Evolutionary conservation across 2,329 filamentous ascomycete genomes (phyloP), one percentile per base, ranked within the genome.

Genomic region (Blumeriella jaapii): DNA sequence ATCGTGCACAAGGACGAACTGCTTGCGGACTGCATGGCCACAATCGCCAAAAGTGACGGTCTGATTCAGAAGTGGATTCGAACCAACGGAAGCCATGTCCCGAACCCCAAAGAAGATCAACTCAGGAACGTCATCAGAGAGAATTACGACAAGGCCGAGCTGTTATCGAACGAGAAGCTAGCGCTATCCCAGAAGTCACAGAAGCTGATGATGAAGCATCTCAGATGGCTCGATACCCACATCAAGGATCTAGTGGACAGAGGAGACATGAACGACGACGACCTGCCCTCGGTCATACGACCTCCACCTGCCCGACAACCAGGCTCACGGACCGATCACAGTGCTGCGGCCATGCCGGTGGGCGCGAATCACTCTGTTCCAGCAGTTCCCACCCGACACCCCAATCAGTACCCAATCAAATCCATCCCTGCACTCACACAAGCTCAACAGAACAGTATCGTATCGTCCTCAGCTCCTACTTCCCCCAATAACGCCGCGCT

Each of bases 61-160:
- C 77, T 77, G 52, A 74, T 91, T 25, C 83, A 93, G 55, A 84
- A 82, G 59, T 87, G 77, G 65, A 83, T 89, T 56, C 82, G 82
- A 51, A 62, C 71, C 12, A 80, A 89, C 48, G 79, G 81, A 45
- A 82, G 79, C 51, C 74, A 83, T 50, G 68, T 76, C 33, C 65
- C 68, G 19, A 84, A 89, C 50, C 80, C 82, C 0, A 82, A 83
- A 52, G 83, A 93, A 60, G 75, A 81, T 9, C 58, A 66, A 10
- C 69, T 82, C 51, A 69, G 73, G 34, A 70, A 74, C 30, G 68
- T 71, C 34, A 79, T 89, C 47, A 61, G 67, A 36, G 74, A 82
- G 41, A 77, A 75, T 51, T 89, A 71, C 51, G 68, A 70, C 42
- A 71, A 69, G 46, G 79, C 79, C 34, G 75, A 86, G 44, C 65